Evolutionary conservation across 495 filamentous ascomycete genomes (phyloP), one percentile per base, ranked within the genome.

Genomic region (Rusavskia elegans): DNA sequence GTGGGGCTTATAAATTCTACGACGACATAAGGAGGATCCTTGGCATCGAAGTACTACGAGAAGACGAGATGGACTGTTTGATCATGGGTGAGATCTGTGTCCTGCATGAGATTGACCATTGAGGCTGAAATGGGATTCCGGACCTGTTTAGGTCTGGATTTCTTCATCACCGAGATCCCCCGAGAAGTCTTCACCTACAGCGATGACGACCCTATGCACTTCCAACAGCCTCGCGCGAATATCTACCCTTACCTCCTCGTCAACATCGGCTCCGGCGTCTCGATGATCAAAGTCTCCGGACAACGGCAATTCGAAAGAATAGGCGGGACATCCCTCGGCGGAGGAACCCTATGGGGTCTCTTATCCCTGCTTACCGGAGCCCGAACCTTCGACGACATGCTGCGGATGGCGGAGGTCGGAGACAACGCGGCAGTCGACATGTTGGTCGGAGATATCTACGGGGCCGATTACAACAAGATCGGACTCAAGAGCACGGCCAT

Each of bases 51-150:
- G 88, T 98, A 42, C 66, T 90, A 54, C 73, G 87, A 21, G 93
- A 97, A 64, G 92, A 98, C 60, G 92, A 98, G 66, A 98, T 98
- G 93, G 87, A 95, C 66, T 98, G 92, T 66, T 69, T 98, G 48
- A 98, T 98, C 58, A 92, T 89, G 50, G 89, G 87, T 87, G 66
- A 44, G 71, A 9, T 19, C 13, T 19, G 48, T 14, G 19, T 4
- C 10, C 32, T 14, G 13, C 32, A 17, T 14, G 17, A 16, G 1
- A 27, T 30, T 27, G 14, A 19, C n/a, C 40, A 20, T 11, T 5
- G 14, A 19, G n/a, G 59, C 57, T 56, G 37, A 48, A 45, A 2
- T 37, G n/a, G 0, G 10, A 54, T 48, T 50, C 1, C 9, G 32
- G 5, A 3, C 9, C 30, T 29, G 16, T 25, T 39, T 27, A 87